Base-by-base conservation (phyloP, 164 flowering plant genomes). In the Protea cynaroides region DNA sequence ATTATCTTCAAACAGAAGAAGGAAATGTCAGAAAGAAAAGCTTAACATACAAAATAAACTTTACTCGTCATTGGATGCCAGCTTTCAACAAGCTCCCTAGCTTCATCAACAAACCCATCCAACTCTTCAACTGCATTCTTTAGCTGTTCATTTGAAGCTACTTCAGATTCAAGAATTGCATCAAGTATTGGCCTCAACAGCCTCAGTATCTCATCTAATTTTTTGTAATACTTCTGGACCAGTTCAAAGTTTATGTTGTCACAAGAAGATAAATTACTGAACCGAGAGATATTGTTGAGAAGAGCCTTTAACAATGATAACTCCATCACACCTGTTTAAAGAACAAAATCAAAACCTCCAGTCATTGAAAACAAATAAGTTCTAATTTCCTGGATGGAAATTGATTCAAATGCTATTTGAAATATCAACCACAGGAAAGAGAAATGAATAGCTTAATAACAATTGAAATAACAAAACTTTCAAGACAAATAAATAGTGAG, bases 61-160 rank as follows among this genome's bases (percentile, higher is more conserved):
- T 84, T 93, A 72, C 96, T 93, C 77, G 65, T 78, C 77, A 90
- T 62, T 21, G 85, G 79, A 65, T 87, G 86, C 83, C 92, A 88
- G 73, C 69, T 75, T 65, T 83, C 87, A 72, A 91, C 67, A 15
- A 82, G 71, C 59, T 82, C 90, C 63, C 74, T 76, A 52, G 85
- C 60, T 68, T 85, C 94, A 70, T 81, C 80, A 51, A 90, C 73
- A 69, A 72, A 63, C 43, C 74, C 80, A 72, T 79, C 78, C 64
- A 90, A 67, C 51, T 82, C 85, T 72, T 82, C 83, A 50, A 81
- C 78, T 49, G 71, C 44, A 70, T 83, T 78, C 44, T 61, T 77
- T 44, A 90, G 77, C 55, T 54, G 69, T 58, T 87, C 87, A 76
- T 81, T 72, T 24, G 82, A 76, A 61, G 82, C 76, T 61, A 76